Base-by-base conservation (phyloP, 1,284 basidiomycete genomes). In the Puccinia polysora region DNA sequence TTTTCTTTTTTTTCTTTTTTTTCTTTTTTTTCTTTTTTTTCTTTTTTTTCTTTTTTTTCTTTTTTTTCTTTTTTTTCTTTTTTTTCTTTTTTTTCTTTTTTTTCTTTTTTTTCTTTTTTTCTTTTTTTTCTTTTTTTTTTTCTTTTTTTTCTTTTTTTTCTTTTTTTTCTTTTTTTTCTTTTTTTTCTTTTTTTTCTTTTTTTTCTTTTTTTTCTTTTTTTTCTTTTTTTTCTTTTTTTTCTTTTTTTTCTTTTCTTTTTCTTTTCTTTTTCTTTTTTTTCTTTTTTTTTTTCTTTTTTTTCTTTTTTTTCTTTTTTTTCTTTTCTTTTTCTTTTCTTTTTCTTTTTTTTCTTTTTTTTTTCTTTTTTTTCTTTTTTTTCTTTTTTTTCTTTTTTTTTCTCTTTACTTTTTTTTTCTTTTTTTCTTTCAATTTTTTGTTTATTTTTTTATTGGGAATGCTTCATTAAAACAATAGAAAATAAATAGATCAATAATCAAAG, bases 1-100 rank as follows among this genome's bases (percentile, higher is more conserved):
- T 40, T 77, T 23, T 56, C 69, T 20, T 23, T 65, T 25, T 52
- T 40, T 58, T 6, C 12, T 32, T 10, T 32, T 65, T 55, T 62
- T 70, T 60, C 18, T 43, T 43, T 43, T 18, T 43, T 43, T 43
- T 18, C 18, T 43, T 43, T 43, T 18, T 43, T 43, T 43, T 18
- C 18, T 43, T 8, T 43, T 18, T 18, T 18, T 43, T 43, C 18
- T 43, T 18, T 43, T 18, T 43, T 43, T 43, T 18, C 18, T 43
- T 8, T 43, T 18, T 18, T 43, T 18, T 8, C 40, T 8, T 8
- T 18, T 8, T 43, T 18, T 43, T 43, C 40, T 18, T 43, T 43
- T 8, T 43, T 18, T 43, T 43, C 8, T 8, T 43, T 18, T 8
- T 43, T 18, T 43, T 43, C 18, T 8, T 18, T 43, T 8, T 43